Evolutionary conservation across 2,329 filamentous ascomycete species (phyloP), one percentile per base, ranked within the genome.

Genomic region (Chaetomium olivaceum): DNA sequence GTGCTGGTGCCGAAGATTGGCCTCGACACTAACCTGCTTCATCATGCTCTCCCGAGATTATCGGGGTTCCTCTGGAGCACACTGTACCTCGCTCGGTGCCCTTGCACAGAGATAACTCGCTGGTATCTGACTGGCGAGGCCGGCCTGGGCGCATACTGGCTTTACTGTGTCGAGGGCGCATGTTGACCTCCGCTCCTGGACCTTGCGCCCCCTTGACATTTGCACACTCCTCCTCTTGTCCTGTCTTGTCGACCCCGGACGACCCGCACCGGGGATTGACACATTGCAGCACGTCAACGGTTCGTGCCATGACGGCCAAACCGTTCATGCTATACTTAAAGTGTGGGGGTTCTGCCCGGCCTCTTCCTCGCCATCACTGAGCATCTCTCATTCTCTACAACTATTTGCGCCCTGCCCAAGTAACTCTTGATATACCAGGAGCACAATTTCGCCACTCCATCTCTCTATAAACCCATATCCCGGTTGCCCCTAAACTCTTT

Each of bases 11-110:
- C 72, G 70, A 72, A 68, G 70, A 69, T 74, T 75, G 64, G 67
- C 73, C 74, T 74, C 67, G 73, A 72, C 71, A 71, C 73, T 74
- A 74, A 68, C 72, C 65, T 70, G 68, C 72, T 73, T 77, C 75
- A 78, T 77, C 75, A 78, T 77, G 73, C 70, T 71, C 68, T 76
- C 74, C 76, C 76, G 75, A 76, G 72, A 77, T 76, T 76, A 71
- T 75, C 71, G 74, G 70, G 62, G 64, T 67, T 54, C 60, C 31
- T 69, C 63, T 73, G 60, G 59, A 63, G 66, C 76, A 75, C 76
- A 75, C 73, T 72, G 64, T 71, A 72, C 73, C 67, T 72, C 67
- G 65, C 64, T 68, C 62, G 61, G 51, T 63, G 68, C 61, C 63
- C 67, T 60, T 64, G 46, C 59, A 43, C 65, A 67, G 67, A 71